Evolutionary conservation across 306 rosid species (phyloP), one percentile per base, ranked within the genome.

Genomic region (Chamaecrista fasciculata): DNA sequence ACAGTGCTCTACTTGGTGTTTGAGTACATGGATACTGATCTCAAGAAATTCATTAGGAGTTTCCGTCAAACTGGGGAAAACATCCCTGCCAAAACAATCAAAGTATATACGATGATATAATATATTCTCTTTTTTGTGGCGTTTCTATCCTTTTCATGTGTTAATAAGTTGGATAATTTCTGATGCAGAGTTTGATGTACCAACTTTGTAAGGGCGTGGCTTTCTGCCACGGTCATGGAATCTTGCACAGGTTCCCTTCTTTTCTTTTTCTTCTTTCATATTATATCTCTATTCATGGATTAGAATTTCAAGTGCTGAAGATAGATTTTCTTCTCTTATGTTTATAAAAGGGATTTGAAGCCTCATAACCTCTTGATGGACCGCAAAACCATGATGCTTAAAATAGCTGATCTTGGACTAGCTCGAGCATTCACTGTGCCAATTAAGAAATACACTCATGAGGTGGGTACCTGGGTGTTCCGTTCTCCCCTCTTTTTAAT

Each of bases 181-280:
- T 48, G 24, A 6, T 72, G 49, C 77, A 93, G 96, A 82, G 89
- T 73, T 67, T 94, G 79, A 94, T 94, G 99, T 91, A 73, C 79
- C 97, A 94, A 75, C 95, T 94, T 5, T 94, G 99, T 79, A 91
- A 91, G 78, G 97, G 99, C 8, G 97, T 94, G 69, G 97, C 99
- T 62, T 88, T 94, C 80, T 94, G 97, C 78, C 99, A 94, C 23
- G 96, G 96, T 23, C 99, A 94, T 75, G 99, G 97, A 37, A 88
- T 94, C 79, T 78, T 91, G 62, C 99, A 94, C 74, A 90, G 96
- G 97, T 86, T 31, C 0, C 33, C n/a, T 18, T 24, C 29, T 26
- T 0, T 2, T 2, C 65, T 24, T 50, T 33, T 4, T 33, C 36
- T 28, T 16, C 16, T 23, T 19, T 1, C 8, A 12, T 5, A 12